Base-by-base conservation (phyloP, 305 asterid species). In the Rubia peregrina region DNA sequence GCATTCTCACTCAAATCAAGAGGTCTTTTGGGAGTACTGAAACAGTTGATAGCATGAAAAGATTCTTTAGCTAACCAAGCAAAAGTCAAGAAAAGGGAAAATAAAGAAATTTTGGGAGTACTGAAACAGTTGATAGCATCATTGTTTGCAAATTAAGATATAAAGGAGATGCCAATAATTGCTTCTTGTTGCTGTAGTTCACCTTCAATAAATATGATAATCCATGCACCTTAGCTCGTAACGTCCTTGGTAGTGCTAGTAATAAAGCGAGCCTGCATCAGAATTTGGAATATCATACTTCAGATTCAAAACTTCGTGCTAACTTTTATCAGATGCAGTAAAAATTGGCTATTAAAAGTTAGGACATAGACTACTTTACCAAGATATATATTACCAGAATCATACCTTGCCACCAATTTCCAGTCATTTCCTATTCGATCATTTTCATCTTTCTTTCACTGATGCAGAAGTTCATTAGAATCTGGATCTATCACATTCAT, bases 391-490 rank as follows among this genome's bases (percentile, higher is more conserved):
- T 30, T 30, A 46, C 9, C 24, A 73, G 17, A 72, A 41, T 59
- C 67, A 49, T 80, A 86, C 96, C 96, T 83, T 86, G 80, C 97
- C 95, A 88, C 97, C 95, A 88, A 80, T 90, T 85, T 76, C 96
- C 96, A 75, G 53, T 84, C 78, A 64, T 77, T 71, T 16, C 83
- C 89, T 66, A 78, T 81, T 43, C 56, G 81, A 72, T 84, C 85
- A 78, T 16, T 77, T 24, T 71, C 85, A 55, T 81, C 85, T 75
- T 86, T 88, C 73, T 85, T 85, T 61, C 68, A 60, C 96, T 90
- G 82, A 65, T 75, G 30, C 22, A 53, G 13, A 66, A 51, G 21
- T 19, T 67, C 40, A 53, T 62, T 22, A 73, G 61, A 22, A 51
- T 16, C 19, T 64, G 51, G 44, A 5, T 65, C n/a, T 3, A 40